These are phyloP conservation scores for Candida glaebosa DNA, from an alignment of 805 yeast species.

Conservation along the genomic window DNA sequence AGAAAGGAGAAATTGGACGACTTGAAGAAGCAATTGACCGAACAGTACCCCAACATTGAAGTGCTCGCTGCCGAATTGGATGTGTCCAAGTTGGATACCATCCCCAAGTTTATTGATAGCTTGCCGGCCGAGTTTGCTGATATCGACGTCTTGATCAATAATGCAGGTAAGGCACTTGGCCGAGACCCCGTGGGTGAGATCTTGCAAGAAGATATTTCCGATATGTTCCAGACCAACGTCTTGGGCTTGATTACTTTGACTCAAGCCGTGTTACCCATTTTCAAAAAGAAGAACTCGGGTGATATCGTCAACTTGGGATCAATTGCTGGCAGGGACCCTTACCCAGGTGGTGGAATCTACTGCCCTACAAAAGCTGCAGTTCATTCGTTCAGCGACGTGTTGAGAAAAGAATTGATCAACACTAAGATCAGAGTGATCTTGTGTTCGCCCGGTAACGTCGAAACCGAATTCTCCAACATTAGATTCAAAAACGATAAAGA, in stretches of 20 bases:
- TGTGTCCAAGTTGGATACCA: conserved; percentile 38
- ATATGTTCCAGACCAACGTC: conserved; percentile 85
- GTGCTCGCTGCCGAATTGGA: conserved; percentile 59
- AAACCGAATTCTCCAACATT: conserved; percentile 68
- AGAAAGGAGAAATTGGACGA: conserved; percentile 58
- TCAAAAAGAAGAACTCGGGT: conserved; percentile 68
- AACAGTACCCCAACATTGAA: conserved; percentile 45
- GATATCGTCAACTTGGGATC: conserved; percentile 76
- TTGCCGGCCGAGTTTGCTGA: conserved; percentile 61
- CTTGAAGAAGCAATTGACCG: conserved; percentile 44
- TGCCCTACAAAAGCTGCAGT: conserved; percentile 75
- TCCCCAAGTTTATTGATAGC: conserved; percentile 45
- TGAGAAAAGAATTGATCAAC: conserved; percentile 71
- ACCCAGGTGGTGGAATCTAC: conserved; percentile 76
- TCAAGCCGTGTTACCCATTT: conserved; percentile 68
- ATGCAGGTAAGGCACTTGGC: conserved; percentile 82
- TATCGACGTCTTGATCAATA: conserved; percentile 66
- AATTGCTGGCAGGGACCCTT: conserved; percentile 75
- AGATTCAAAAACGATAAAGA: conserved; percentile 60
- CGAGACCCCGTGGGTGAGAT: conserved; percentile 72
- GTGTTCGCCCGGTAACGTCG: conserved; percentile 77
- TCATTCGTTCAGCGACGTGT: conserved; percentile 64
- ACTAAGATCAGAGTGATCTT: conserved; percentile 71
- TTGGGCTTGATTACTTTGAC: conserved; percentile 81
- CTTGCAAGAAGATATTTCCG: conserved; percentile 56